These are phyloP conservation scores for Paraconiothyrium brasiliense DNA, from an alignment of 2,329 filamentous ascomycete species.

Conservation along the genomic window DNA sequence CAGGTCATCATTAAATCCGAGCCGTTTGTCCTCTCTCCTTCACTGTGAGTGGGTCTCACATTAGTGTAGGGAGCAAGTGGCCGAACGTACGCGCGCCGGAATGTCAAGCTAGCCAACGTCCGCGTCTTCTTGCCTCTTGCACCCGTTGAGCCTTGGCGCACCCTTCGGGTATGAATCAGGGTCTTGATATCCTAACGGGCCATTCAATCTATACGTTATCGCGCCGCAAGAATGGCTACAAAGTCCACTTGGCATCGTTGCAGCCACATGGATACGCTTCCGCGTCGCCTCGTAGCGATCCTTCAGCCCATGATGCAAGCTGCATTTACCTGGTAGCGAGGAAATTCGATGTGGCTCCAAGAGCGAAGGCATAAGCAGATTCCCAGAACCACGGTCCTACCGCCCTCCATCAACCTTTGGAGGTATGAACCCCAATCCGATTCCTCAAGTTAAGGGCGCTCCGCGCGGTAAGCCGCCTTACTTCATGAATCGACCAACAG, in stretches of 20 bases:
- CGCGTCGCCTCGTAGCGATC: conserved; percentile 14
- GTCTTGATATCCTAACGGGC: background rate
- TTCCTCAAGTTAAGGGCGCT: conserved; percentile 31
- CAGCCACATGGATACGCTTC: background rate
- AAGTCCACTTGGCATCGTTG: background rate
- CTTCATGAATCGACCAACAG: conserved; percentile 22
- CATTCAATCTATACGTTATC: background rate
- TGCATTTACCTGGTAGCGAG: conserved; percentile 18
- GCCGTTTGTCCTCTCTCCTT: background rate
- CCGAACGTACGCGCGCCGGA: conserved; percentile 1
- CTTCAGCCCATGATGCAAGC: conserved; percentile 2
- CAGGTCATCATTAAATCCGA: background rate
- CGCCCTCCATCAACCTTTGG: conserved; percentile 21
- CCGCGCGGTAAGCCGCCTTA: conserved; percentile 34
- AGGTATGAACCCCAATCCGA: conserved; percentile 23
- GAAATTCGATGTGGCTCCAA: conserved; percentile 3
- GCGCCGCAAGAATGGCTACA: conserved; percentile 13
- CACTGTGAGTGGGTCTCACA: conserved; percentile 2
- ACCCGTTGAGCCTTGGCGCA: conserved; percentile 26
- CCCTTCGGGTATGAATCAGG: conserved; percentile 3
- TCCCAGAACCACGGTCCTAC: conserved; percentile 21
- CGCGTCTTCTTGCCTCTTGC: conserved; percentile 38
- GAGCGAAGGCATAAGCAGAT: conserved; percentile 8
- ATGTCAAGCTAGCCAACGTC: conserved; percentile 36
- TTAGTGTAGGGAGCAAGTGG: conserved; percentile 1